phyloP scores from a whole-genome alignment of 2,329 filamentous ascomycete species.

The Orbilia oligospora region DNA sequence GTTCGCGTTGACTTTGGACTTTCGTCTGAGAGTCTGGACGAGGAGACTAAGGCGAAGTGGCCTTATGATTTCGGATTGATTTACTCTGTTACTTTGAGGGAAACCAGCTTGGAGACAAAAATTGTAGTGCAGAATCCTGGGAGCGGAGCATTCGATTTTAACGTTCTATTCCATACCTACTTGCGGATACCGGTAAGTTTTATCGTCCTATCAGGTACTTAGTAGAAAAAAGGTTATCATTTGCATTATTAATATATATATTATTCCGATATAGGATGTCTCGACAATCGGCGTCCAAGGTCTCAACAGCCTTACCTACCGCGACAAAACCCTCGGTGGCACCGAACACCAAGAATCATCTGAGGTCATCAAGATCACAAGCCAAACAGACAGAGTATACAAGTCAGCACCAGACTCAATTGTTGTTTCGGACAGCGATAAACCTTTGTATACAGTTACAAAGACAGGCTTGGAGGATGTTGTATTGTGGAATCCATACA shows the following conservation, averaged over 20 bases:
- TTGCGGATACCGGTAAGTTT: slow-evolving; percentile 80
- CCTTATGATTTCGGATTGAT: slow-evolving; percentile 88
- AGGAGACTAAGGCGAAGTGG: slow-evolving; percentile 81
- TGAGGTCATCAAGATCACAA: slow-evolving; percentile 77
- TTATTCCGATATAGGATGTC: slow-evolving; percentile 78
- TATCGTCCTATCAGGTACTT: slow-evolving; percentile 27
- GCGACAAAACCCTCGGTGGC: slow-evolving; percentile 83
- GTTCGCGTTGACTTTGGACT: slow-evolving; percentile 98
- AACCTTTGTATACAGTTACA: slow-evolving; percentile 78
- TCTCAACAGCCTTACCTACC: slow-evolving; percentile 81
- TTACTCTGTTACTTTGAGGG: slow-evolving; percentile 89
- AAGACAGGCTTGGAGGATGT: slow-evolving; percentile 89
- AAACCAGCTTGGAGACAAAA: slow-evolving; percentile 81
- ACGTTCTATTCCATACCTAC: slow-evolving; percentile 93
- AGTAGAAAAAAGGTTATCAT: not conserved
- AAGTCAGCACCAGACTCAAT: slow-evolving; percentile 75
- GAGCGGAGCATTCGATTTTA: slow-evolving; percentile 83
- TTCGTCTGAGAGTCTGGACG: slow-evolving; percentile 78
- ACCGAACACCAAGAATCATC: slow-evolving; percentile 76
- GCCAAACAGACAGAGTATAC: slow-evolving; percentile 92
- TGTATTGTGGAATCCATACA: slow-evolving; percentile 98
- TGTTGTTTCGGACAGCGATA: slow-evolving; percentile 74
- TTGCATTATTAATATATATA: slow-evolving; percentile 47
- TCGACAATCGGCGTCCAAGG: slow-evolving; percentile 79
- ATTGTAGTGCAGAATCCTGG: slow-evolving; percentile 90